Base-by-base conservation (phyloP, 345 rosid genomes). In the Bretschneidera sinensis region DNA sequence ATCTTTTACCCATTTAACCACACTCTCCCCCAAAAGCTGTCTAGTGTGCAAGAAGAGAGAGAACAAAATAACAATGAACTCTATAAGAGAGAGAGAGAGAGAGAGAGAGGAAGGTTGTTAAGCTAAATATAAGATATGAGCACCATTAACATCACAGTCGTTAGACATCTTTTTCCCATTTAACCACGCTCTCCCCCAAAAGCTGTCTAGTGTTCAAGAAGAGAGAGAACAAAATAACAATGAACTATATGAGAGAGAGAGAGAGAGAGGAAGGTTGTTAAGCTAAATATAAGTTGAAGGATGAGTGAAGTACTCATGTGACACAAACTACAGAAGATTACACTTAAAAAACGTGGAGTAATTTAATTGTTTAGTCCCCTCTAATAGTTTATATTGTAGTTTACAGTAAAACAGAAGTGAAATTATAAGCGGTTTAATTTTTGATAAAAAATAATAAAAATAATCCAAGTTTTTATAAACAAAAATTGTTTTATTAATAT, bases 131-230 rank as follows among this genome's bases (percentile, higher is more conserved):
- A 51, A 43, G 66, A 60, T 15, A 56, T 17, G 53, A 65, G 51
- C 52, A 76, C 17, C 21, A 69, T 33, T 10, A 69, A 20, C 48
- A 65, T 6, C n/a, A 58, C 17, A 8, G 60, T n/a, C n/a, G n/a
- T 9, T 24, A 61, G 60, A 55, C 33, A 45, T 33, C 31, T 65
- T 58, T 54, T 71, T 2, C 76, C 74, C 84, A 79, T 76, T n/a
- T 55, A 15, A 5, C 7, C n/a, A 47, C 16, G 1, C n/a, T n/a
- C 3, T 7, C 6, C 16, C n/a, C 0, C 13, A 15, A 47, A n/a
- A 18, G 4, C 10, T 18, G 6, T n/a, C 23, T 19, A 5, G 21
- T 11, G 13, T 13, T 18, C 2, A 43, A 43, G n/a, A 10, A 15
- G 9, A 8, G n/a, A 31, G 17, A 21, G 21, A 35, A 24, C 51